Base-by-base conservation (phyloP, 2,329 filamentous ascomycete genomes). In the Tolypocladium paradoxum region DNA sequence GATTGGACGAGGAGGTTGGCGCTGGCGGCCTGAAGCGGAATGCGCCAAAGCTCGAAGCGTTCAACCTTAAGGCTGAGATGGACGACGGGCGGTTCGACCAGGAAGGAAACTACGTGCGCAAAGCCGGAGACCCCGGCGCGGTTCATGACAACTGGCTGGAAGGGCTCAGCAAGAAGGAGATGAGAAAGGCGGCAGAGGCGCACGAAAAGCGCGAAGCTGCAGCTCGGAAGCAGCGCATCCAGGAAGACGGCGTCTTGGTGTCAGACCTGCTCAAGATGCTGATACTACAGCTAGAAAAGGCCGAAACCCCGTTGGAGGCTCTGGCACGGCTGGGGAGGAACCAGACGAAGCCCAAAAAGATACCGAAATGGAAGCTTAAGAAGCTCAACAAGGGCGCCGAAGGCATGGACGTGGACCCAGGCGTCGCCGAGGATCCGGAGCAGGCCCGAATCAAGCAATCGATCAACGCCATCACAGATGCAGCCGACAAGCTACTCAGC, bases 21-120 rank as follows among this genome's bases (percentile, higher is more conserved):
- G 85, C 89, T 1, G 93, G 93, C 16, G 87, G 88, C 2, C 86
- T 95, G 61, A 97, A 96, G 73, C 88, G 84, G 62, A 90, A 96
- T 68, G 93, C 93, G 2, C 93, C 93, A 2, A 89, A 93, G 67
- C 79, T 99, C 6, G 93, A 97, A 68, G 92, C 92, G 3, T 99
- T 99, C 77, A 97, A 99, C 65, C 88, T 99, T 77, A 84, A 82
- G 55, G 75, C 81, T 14, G 93, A 99, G 68, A 85, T 95, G 67
- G 90, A 97, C 64, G 92, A 97, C 61, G 93, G 93, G 1, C 80
- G 84, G 12, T 99, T 96, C 63, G 93, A 99, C 66, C 87, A 93
- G 61, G 75, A 84, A 1, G 92, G 92, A 11, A 99, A 97, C 68
- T 99, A 84, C 66, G 83, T 99, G 46, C 83, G 93, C 53, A 95